Percentiles rank a stretch among this genome's conserved stretches.
phyloP scores from a whole-genome alignment of 164 flowering plant species.

The Santalum album region DNA sequence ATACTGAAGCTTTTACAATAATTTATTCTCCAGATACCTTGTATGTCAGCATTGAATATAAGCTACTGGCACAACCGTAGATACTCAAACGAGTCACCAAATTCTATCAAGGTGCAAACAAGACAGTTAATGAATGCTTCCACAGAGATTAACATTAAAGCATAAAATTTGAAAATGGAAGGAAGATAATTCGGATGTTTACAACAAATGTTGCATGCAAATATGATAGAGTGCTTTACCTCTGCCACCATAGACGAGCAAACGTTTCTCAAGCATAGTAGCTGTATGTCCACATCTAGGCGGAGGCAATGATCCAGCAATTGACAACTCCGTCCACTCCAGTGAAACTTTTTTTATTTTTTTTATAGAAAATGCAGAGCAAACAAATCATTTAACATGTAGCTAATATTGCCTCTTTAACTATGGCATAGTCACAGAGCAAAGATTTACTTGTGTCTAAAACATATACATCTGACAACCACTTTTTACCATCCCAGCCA shows the following conservation, averaged over 20 bases:
- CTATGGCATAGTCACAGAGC: not conserved
- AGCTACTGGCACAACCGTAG: no score
- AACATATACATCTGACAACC: conserved; percentile 93
- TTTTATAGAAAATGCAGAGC: conserved; percentile 11
- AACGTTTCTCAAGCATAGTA: conserved; percentile 89
- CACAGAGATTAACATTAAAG: no score
- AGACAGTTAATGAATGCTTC: no score
- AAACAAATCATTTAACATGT: not conserved
- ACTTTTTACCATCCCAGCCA: conserved; percentile 98
- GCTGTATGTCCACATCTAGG: conserved; percentile 98
- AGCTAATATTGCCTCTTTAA: not conserved
- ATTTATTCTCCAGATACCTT: no score
- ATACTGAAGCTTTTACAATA: no score
- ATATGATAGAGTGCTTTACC: conserved; percentile 32
- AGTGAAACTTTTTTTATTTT: conserved; percentile 95
- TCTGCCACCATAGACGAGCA: conserved; percentile 95
- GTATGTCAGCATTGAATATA: no score
- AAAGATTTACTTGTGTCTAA: conserved; percentile 82
- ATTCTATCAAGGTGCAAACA: no score
- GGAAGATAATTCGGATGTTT: no score
- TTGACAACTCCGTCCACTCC: conserved; percentile 84
- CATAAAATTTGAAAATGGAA: no score
- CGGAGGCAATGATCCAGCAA: conserved; percentile 76
- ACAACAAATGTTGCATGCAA: no score
- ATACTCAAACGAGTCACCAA: no score